A percentile compares a stretch with the other conserved stretches of the same genome.
Conservation (phyloP, 2,329 filamentous ascomycete species). For the Zymoseptoria passerinii region DNA sequence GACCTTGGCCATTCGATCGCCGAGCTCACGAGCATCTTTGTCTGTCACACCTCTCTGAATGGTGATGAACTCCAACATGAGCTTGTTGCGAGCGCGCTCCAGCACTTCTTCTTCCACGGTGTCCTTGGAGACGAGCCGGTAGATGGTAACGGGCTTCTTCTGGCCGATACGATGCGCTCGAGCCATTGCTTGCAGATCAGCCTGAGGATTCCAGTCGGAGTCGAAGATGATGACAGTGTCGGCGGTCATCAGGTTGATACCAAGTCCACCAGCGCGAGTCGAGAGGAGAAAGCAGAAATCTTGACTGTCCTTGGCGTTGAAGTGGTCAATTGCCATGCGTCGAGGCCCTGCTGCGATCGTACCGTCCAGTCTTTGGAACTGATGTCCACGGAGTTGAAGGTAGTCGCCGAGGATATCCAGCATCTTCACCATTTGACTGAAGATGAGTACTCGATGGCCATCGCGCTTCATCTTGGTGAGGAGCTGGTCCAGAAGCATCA, state of each 20-base stretch:
- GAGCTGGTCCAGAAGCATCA: constrained; percentile 98
- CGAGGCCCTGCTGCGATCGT: constrained; percentile 84
- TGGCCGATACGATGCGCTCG: constrained; percentile 96
- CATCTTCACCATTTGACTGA: constrained; percentile 99
- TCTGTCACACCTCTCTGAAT: constrained; percentile 96
- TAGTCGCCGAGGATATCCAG: constrained; percentile 94
- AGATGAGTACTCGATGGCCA: constrained; percentile 91
- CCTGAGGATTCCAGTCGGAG: constrained; percentile 98
- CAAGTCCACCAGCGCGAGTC: constrained; percentile 90
- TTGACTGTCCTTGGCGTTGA: constrained; percentile 90
- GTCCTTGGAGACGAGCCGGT: constrained; percentile 92
- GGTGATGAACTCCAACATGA: constrained; percentile 92
- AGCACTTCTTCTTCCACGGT: constrained; percentile 97
- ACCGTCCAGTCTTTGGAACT: constrained; percentile 89
- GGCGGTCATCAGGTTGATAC: constrained; percentile 97
- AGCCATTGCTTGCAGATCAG: constrained; percentile 96
- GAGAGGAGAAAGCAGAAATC: constrained; percentile 96
- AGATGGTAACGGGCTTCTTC: constrained; percentile 91
- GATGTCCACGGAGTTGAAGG: constrained; percentile 82
- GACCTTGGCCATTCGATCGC: constrained; percentile 66
- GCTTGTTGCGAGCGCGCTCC: constrained; percentile 92
- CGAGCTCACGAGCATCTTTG: constrained; percentile 76
- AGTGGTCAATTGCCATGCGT: constrained; percentile 93
- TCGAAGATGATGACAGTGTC: constrained; percentile 98
- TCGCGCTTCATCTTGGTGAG: constrained; percentile 88